Percentiles rank a stretch among this genome's conserved stretches.
These are phyloP conservation scores for Lojkania enalia DNA, from an alignment of 2,329 filamentous ascomycete genomes.

Conservation along the genomic window DNA sequence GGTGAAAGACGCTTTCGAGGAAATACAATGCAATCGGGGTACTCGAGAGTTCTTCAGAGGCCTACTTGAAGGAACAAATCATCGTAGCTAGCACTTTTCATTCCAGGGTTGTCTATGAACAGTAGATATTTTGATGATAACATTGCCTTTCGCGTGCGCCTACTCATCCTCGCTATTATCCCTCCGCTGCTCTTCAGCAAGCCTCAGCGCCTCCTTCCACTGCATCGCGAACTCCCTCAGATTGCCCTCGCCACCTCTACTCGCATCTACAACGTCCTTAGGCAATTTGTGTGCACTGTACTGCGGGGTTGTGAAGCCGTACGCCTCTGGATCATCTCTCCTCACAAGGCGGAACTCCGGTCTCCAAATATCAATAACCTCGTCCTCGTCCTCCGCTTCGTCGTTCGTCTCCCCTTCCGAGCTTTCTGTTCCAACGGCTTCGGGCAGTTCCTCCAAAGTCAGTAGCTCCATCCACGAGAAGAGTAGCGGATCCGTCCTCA, in stretches of 20 bases:
- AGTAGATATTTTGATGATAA: no score
- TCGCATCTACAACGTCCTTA: slow-evolving; percentile 81
- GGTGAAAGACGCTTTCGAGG: no score
- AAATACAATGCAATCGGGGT: no score
- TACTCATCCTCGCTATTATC: slow-evolving; percentile 45
- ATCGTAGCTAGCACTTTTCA: no score
- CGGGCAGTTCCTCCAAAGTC: slow-evolving; percentile 63
- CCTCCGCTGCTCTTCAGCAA: slow-evolving; percentile 47
- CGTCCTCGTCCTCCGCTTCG: slow-evolving; percentile 46
- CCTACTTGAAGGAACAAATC: no score
- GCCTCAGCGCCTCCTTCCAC: slow-evolving; percentile 51
- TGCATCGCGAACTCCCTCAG: slow-evolving; percentile 67
- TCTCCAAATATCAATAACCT: slow-evolving; percentile 60
- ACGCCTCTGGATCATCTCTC: slow-evolving; percentile 84
- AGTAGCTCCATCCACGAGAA: slow-evolving; percentile 91
- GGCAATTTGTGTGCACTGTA: slow-evolving; percentile 97
- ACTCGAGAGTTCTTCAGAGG: no score
- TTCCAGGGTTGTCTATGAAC: no score
- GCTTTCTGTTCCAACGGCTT: slow-evolving; percentile 18
- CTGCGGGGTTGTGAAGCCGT: slow-evolving; percentile 79
- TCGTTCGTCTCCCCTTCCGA: slow-evolving; percentile 11
- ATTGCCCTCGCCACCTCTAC: slow-evolving; percentile 64
- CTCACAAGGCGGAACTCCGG: slow-evolving; percentile 83
- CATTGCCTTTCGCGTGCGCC: no score
- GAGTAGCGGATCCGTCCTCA: slow-evolving; percentile 81